A percentile compares a stretch with the other conserved stretches of the same genome.
Conservation (phyloP, 495 filamentous ascomycete species). For the Penicillium robsamsonii region DNA sequence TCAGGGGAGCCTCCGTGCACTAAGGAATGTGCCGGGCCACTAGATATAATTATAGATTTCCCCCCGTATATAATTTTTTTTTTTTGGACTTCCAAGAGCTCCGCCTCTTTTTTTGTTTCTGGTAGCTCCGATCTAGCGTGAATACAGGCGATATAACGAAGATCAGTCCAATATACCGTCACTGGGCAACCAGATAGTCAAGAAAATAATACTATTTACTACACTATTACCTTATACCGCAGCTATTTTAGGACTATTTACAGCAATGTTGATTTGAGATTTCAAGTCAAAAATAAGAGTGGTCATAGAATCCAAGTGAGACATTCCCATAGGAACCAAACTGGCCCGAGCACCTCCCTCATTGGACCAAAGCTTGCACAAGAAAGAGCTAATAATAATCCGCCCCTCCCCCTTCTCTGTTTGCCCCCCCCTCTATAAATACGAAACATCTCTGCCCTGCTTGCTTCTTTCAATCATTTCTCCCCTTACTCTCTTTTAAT, state of each 20-base stretch:
- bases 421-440: constrained; percentile 28
- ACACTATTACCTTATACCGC: background rate
- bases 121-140: background rate
- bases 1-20: constrained; percentile 2
- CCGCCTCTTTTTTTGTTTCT: constrained; percentile 2
- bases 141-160: background rate
- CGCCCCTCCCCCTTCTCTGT: constrained; percentile 20
- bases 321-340: constrained; percentile 12
- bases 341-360: constrained; percentile 9
- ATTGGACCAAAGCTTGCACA: constrained; percentile 9
- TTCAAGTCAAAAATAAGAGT: background rate
- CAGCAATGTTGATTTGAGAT: constrained; percentile 1
- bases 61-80: background rate
- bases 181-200: background rate
- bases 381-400: constrained; percentile 15
- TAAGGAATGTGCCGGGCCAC: constrained; percentile 9
- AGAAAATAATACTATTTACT: background rate
- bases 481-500: constrained; percentile 5
- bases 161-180: background rate
- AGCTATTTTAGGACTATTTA: too few relatives aligned
- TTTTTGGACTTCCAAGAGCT: background rate
- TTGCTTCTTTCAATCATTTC: constrained; percentile 7
- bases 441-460: constrained; percentile 20
- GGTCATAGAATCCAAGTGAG: constrained; percentile 1
- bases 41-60: constrained; percentile 9